These are phyloP conservation scores for Russula vinacea DNA, from an alignment of 768 basidiomycete species.

Conservation along the genomic window DNA sequence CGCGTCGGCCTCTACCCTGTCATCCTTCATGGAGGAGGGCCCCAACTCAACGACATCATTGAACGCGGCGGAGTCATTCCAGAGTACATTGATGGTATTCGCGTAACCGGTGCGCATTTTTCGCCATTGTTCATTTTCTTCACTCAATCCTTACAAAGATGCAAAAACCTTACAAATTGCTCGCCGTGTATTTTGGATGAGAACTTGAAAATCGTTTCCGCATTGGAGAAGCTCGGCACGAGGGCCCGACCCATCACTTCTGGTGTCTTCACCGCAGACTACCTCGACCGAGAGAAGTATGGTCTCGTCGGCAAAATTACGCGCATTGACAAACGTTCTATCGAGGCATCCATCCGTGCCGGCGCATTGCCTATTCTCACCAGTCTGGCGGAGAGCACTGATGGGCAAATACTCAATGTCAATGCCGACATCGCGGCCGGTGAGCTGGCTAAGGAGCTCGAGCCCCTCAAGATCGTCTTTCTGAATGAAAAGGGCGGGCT, in stretches of 20 bases:
- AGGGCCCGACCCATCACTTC: conserved; percentile 97
- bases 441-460: conserved; percentile 95
- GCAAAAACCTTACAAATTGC: conserved; percentile 93
- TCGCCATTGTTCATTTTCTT: not conserved
- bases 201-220: conserved; percentile 90
- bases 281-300: conserved; percentile 92
- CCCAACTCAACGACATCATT: conserved; percentile 91
- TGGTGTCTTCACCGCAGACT: conserved; percentile 96
- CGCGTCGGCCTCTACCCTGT: conserved; percentile 97
- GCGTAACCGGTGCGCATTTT: conserved; percentile 74
- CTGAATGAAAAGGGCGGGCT: conserved; percentile 97
- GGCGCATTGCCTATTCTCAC: conserved; percentile 96
- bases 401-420: conserved; percentile 98
- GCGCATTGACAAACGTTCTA: conserved; percentile 89
- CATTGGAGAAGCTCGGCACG: conserved; percentile 91
- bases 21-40: conserved; percentile 93
- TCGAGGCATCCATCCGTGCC: conserved; percentile 94
- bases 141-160: conserved; percentile 46
- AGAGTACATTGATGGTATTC: conserved; percentile 96
- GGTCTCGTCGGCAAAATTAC: conserved; percentile 95
- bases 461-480: conserved; percentile 98
- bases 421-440: conserved; percentile 99
- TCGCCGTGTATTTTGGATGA: conserved; percentile 95
- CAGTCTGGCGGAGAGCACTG: conserved; percentile 87
- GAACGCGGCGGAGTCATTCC: conserved; percentile 91